phyloP scores from a whole-genome alignment of 1,284 basidiomycete genomes.

The Rhodotorula sp. region DNA sequence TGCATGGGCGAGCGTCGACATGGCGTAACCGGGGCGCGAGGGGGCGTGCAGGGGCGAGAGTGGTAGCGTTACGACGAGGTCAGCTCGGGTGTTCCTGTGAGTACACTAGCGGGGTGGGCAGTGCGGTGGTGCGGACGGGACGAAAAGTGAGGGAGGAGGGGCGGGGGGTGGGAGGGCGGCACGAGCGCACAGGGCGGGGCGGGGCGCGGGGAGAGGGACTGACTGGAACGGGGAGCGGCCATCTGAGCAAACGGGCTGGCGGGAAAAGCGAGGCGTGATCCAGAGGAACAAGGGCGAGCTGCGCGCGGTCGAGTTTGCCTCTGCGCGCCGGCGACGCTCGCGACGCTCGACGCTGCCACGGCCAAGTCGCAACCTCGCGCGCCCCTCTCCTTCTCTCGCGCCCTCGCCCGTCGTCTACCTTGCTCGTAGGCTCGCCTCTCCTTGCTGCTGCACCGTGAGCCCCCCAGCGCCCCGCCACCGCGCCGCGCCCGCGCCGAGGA shows the following conservation, averaged over 20 bases:
- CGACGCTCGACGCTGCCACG: neutral
- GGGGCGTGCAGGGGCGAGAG: neutral
- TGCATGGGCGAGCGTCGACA: conserved; percentile 49
- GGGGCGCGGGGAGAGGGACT: conserved; percentile 1
- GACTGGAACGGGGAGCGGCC: conserved; percentile 33
- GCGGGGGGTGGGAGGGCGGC: neutral
- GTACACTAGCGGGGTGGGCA: neutral
- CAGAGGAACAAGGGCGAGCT: conserved; percentile 10
- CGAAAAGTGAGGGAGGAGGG: neutral
- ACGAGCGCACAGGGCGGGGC: neutral
- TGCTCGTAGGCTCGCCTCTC: neutral
- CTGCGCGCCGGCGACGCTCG: neutral
- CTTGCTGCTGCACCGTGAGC: neutral
- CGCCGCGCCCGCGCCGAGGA: too few relatives aligned
- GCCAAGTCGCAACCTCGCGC: neutral
- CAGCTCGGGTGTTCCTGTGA: neutral
- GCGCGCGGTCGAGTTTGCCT: neutral
- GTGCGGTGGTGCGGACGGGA: too few relatives aligned
- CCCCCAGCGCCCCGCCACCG: neutral
- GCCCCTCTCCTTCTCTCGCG: neutral
- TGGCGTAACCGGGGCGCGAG: neutral
- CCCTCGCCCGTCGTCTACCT: conserved; percentile 11
- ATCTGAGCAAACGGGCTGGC: conserved; percentile 2
- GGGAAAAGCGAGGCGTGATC: conserved; percentile 4
- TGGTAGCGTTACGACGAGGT: neutral